A percentile compares a stretch with the other conserved stretches of the same genome.
phyloP scores from a whole-genome alignment of 2,329 filamentous ascomycete species.

The Botryosphaeria dothidea region DNA sequence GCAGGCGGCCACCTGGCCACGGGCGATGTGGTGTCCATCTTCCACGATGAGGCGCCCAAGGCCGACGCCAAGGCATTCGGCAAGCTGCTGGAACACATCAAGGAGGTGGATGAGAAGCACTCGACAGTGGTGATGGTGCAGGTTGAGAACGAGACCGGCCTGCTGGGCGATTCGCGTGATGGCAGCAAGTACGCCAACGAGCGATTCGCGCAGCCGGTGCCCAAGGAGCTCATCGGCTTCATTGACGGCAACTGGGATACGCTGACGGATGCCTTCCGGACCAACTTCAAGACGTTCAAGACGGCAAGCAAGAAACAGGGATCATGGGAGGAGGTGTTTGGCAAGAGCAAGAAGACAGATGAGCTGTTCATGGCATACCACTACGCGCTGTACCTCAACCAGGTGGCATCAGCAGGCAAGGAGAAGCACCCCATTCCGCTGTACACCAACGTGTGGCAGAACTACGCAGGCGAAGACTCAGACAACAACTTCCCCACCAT shows the following conservation, averaged over 20 bases:
- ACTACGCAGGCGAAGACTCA: slow-evolving; percentile 38
- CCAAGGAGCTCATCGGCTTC: slow-evolving; percentile 37
- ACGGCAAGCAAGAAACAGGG: slow-evolving; percentile 22
- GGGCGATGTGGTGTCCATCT: slow-evolving; percentile 39
- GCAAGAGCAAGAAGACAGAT: slow-evolving; percentile 38
- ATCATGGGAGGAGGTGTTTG: slow-evolving; percentile 45
- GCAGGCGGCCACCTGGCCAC: slow-evolving; percentile 28
- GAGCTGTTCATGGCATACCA: slow-evolving; percentile 54
- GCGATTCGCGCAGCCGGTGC: slow-evolving; percentile 42
- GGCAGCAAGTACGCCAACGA: slow-evolving; percentile 44
- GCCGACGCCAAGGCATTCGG: slow-evolving; percentile 44
- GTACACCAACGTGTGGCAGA: slow-evolving; percentile 51
- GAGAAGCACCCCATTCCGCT: slow-evolving; percentile 44
- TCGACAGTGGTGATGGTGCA: slow-evolving; percentile 58
- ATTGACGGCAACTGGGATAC: slow-evolving; percentile 22
- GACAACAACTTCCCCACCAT: slow-evolving; percentile 39
- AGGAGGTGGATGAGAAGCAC: slow-evolving; percentile 47
- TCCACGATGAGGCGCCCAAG: slow-evolving; percentile 36
- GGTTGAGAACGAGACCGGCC: slow-evolving; percentile 58
- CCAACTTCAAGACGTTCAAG: slow-evolving; percentile 31
- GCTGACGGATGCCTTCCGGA: slow-evolving; percentile 28
- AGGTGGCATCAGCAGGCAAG: slow-evolving; percentile 45
- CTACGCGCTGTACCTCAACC: slow-evolving; percentile 44
- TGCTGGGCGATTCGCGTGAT: slow-evolving; percentile 56
- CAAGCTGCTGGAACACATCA: slow-evolving; percentile 41